phyloP scores from a whole-genome alignment of 768 basidiomycete genomes.

The Kwoniella botswanensis region DNA sequence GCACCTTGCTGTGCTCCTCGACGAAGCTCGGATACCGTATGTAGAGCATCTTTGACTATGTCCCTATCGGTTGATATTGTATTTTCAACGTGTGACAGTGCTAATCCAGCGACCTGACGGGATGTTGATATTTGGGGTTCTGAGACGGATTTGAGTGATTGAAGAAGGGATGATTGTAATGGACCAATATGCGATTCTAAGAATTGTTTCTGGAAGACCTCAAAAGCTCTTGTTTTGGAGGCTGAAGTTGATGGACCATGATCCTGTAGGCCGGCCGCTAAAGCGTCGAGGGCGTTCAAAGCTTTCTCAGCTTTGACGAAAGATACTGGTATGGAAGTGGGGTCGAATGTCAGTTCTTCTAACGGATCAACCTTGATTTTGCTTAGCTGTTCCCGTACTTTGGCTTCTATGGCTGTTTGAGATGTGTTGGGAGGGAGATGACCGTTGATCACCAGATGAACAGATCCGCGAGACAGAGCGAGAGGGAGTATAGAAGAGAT shows the following conservation, averaged over 20 bases:
- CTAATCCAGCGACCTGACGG: constrained; percentile 8
- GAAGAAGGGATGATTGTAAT: constrained; percentile 22
- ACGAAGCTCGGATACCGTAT: constrained; percentile 28
- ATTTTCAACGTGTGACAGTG: constrained; percentile 20
- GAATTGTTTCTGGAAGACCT: constrained; percentile 31
- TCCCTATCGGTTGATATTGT: constrained; percentile 23
- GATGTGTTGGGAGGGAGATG: constrained; percentile 26
- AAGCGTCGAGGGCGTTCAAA: constrained; percentile 29
- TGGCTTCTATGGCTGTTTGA: constrained; percentile 12
- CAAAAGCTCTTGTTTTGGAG: constrained; percentile 21
- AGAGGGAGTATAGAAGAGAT: constrained; percentile 20
- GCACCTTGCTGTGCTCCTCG: constrained; percentile 19
- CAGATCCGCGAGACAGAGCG: constrained; percentile 11
- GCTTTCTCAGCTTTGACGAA: constrained; percentile 35
- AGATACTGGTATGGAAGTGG: constrained; percentile 9
- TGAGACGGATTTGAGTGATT: not conserved
- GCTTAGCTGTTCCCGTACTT: constrained; percentile 12
- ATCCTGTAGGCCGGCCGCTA: constrained; percentile 23
- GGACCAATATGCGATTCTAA: constrained; percentile 27
- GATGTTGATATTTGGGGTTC: constrained; percentile 22
- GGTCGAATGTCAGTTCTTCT: constrained; percentile 7
- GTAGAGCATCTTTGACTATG: constrained; percentile 16
- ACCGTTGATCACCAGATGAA: constrained; percentile 49
- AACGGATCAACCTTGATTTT: constrained; percentile 10
- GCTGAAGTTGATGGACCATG: constrained; percentile 13